phyloP scores from a whole-genome alignment of 2,329 filamentous ascomycete genomes.

The Fusarium beomiforme region DNA sequence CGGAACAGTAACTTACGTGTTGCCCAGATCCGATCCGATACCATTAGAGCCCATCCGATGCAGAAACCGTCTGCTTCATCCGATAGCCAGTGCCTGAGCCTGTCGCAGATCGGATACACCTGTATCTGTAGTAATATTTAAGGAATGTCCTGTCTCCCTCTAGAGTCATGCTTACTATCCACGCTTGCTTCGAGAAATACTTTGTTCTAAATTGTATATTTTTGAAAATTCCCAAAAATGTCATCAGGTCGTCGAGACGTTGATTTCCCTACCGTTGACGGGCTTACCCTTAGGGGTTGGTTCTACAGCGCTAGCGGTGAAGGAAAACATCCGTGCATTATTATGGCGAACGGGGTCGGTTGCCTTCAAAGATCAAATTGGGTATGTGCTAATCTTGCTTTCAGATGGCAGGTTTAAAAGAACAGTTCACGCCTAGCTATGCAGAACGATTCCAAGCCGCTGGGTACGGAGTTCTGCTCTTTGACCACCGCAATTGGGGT shows the following conservation, averaged over 20 bases:
- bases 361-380: neutral
- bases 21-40: too few relatives aligned
- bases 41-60: too few relatives aligned
- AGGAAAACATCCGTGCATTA: neutral
- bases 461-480: neutral
- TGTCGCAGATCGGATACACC: too few relatives aligned
- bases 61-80: too few relatives aligned
- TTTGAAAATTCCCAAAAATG: neutral
- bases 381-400: neutral
- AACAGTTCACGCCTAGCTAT: neutral
- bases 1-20: too few relatives aligned
- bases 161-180: too few relatives aligned
- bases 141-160: too few relatives aligned
- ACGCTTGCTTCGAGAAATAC: too few relatives aligned
- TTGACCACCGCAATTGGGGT: neutral
- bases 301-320: neutral
- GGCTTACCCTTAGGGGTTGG: neutral
- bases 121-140: too few relatives aligned
- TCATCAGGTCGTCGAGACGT: rapidly evolving
- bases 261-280: neutral
- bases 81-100: too few relatives aligned
- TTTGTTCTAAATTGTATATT: too few relatives aligned
- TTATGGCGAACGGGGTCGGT: neutral
- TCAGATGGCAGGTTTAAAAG: neutral
- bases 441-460: neutral